Conservation (phyloP, 176 grass and related monocot species). For the Eragrostis nindensis region DNA sequence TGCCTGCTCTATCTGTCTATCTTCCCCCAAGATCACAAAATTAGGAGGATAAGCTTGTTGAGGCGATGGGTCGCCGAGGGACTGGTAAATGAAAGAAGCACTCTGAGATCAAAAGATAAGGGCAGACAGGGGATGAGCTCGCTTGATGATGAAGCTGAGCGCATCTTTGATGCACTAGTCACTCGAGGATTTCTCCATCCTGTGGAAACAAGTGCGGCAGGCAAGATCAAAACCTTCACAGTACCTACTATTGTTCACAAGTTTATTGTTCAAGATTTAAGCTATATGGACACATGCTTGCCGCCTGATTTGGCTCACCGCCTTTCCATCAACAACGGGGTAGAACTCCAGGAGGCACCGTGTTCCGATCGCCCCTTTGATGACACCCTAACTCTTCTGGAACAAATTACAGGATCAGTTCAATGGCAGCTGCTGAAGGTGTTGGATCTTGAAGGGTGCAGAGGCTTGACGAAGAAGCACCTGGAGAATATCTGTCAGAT, state of each 20-base stretch:
- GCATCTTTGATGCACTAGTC: neutral
- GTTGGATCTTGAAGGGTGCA: slow-evolving; percentile 42
- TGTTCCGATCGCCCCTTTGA: accelerated
- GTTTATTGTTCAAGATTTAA: neutral
- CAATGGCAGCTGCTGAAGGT: slow-evolving; percentile 19
- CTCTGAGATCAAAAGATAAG: neutral
- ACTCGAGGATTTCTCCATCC: neutral
- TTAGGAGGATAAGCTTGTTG: slow-evolving; percentile 4
- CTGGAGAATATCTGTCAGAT: slow-evolving; percentile 39
- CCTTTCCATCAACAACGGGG: neutral
- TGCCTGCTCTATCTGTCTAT: slow-evolving; percentile 32
- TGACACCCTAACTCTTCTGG: neutral
- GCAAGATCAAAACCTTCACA: slow-evolving; percentile 22
- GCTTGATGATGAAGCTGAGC: neutral
- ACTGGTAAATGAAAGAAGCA: neutral
- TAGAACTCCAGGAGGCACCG: neutral
- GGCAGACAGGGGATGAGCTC: neutral
- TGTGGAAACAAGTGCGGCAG: neutral
- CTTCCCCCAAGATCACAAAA: neutral
- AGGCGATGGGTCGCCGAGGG: slow-evolving; percentile 30
- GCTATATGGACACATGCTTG: neutral
- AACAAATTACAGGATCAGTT: neutral
- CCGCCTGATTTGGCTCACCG: neutral
- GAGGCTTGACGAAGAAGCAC: neutral
- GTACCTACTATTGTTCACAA: neutral